Base-by-base conservation (phyloP, 176 grass and related monocot genomes). In the Raddia guianensis region DNA sequence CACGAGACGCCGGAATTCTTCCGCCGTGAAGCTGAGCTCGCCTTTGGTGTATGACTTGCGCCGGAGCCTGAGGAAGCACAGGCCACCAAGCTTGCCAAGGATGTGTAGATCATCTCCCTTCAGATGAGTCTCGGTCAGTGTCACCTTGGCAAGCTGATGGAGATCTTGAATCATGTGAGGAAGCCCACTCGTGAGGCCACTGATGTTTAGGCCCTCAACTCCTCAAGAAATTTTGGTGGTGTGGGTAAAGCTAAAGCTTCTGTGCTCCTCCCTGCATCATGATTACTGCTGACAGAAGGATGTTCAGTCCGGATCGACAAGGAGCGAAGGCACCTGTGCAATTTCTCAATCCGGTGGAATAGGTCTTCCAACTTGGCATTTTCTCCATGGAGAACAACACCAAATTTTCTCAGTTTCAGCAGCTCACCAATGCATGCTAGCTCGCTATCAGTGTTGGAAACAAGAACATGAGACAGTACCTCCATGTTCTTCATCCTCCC, bases 41-140 rank as follows among this genome's bases (percentile, higher is more conserved):
- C 27, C 27, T 27, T 27, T 27, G 27, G 27, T 27, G 27, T 27
- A 27, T 27, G 27, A 27, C 27, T 27, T 27, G 27, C 27, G 1
- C 27, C 27, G 27, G 27, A 27, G 27, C 27, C 27, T 27, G 27
- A 27, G 27, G 27, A 46, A 8, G 45, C 8, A 7, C 1, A 46
- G 45, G 7, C 45, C 4, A 46, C 45, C 45, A 1, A 46, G 45
- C 27, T 27, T 27, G 27, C 27, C 45, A 46, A 46, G 1, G 8
- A 27, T 27, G 27, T 27, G 45, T 8, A 84, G 19, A 8, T 55
- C 57, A 58, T 32, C 3, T 9, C 16, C 54, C 16, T n/a, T n/a
- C 47, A 84, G 14, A 11, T 3, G n/a, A 27, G 83, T 85, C n/a
- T 63, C 3, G 14, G 10, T 47, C 57, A 85, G 20, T 6, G 73